Evolutionary conservation across 331 rosid genomes (phyloP), one percentile per base, ranked within the genome.

Genomic region (Quercus lobata): DNA sequence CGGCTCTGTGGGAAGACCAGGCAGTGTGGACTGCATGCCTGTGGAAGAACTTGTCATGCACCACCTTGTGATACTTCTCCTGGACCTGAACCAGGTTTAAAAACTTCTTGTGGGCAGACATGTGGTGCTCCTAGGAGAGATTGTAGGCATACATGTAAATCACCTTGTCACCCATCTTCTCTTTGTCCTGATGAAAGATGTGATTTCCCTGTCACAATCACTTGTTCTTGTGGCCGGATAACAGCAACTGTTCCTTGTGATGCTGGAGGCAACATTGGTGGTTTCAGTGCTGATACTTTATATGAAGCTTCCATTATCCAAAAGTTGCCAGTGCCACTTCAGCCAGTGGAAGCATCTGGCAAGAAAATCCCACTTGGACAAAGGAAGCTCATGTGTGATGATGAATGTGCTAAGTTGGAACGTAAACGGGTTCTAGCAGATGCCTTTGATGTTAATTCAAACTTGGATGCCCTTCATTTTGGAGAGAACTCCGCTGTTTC

Each of bases 1-100:
- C 88, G 87, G 80, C 91, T 91, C n/a, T 94, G 98, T 87, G 97
- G 98, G 72, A 92, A 90, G 90, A 92, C 93, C 34, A 91, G 98
- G 85, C 97, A 79, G 70, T 94, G 98, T 72, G 97, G 97, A 58
- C 83, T 91, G 83, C 98, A 94, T 85, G 97, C 93, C 49, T 94
- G 98, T 60, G 96, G 89, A 58, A 87, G 97, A 86, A 85, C 89
- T 16, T 94, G 98, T 80, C 98, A 94, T 70, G 84, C 86, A 49
- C 72, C 84, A 15, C 97, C 98, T 30, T 94, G 97, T 83, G 97
- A 94, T 82, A 66, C 66, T 73, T 72, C 61, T 46, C 76, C 77
- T n/a, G 85, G 84, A 19, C 62, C 37, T 63, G 91, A 85, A 60
- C 84, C 78, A 61, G 89, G 91, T 60, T 46, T 76, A 71, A 89